Conservation (phyloP, 2,329 filamentous ascomycete species). For the Monilinia polystroma region DNA sequence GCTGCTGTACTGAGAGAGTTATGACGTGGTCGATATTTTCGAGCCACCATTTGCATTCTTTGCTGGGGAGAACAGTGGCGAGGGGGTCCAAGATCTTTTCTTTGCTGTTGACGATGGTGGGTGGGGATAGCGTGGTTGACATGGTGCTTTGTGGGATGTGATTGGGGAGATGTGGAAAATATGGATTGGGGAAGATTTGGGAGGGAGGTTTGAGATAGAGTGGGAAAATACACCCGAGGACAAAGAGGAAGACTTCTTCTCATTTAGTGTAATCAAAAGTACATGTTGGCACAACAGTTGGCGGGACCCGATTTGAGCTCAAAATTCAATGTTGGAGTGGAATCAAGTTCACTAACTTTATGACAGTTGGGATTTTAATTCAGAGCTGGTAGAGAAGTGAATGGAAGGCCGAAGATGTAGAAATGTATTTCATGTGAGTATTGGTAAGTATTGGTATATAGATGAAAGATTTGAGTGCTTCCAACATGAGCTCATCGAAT, state of each 20-base stretch:
- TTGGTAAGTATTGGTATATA: background rate
- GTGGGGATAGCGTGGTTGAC: background rate
- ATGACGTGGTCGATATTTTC: constrained; percentile 14
- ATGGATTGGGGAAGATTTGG: too few relatives aligned
- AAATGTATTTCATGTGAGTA: background rate
- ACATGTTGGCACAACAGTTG: background rate
- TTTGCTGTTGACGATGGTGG: background rate
- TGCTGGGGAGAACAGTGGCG: background rate
- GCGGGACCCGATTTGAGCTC: background rate
- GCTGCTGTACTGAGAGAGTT: background rate
- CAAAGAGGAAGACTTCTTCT: too few relatives aligned
- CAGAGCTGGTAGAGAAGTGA: too few relatives aligned
- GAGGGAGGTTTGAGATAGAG: too few relatives aligned
- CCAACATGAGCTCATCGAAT: background rate
- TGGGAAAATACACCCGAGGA: too few relatives aligned
- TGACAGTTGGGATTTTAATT: background rate
- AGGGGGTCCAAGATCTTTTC: background rate
- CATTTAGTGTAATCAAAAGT: background rate
- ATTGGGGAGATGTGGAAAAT: too few relatives aligned
- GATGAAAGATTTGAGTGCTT: background rate
- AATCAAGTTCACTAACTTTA: background rate
- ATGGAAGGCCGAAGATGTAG: background rate
- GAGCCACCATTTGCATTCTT: background rate
- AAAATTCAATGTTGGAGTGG: background rate
- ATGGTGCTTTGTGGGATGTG: background rate